Evolutionary conservation across 2,329 filamentous ascomycete genomes (phyloP).

Genomic region (Chrysoporthe puriensis): DNA sequence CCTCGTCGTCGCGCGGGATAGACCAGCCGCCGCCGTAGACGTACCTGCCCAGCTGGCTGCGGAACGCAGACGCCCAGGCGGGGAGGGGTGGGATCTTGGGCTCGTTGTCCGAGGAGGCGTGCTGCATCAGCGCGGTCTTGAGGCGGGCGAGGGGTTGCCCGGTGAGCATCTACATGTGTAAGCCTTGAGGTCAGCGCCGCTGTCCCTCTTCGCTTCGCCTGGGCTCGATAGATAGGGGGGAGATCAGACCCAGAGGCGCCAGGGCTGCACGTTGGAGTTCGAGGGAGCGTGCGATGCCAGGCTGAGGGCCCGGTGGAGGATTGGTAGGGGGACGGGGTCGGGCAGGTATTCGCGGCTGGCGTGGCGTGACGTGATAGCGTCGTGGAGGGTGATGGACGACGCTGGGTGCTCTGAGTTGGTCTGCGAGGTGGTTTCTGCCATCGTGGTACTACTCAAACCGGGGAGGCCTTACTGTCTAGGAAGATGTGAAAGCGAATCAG

Average conservation of each 20-base stretch:
- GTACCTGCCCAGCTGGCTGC: slow-evolving; percentile 27
- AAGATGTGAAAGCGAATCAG: too few relatives aligned
- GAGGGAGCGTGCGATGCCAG: slow-evolving; percentile 21
- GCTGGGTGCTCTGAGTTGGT: neutral
- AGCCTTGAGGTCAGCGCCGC: neutral
- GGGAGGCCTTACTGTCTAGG: neutral
- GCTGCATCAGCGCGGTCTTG: slow-evolving; percentile 17
- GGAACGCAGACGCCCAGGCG: slow-evolving; percentile 8
- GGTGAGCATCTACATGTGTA: slow-evolving; percentile 20
- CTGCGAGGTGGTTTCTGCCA: neutral
- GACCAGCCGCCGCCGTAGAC: slow-evolving; percentile 31
- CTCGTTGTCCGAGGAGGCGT: slow-evolving; percentile 13
- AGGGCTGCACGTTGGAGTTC: slow-evolving; percentile 33
- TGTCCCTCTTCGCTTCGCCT: neutral
- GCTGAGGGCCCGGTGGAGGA: slow-evolving; percentile 15
- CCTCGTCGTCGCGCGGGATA: slow-evolving; percentile 29
- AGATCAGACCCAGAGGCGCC: slow-evolving; percentile 26
- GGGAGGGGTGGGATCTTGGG: slow-evolving; percentile 24
- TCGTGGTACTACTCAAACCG: neutral
- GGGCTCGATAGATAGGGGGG: too few relatives aligned
- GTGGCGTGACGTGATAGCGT: slow-evolving; percentile 31
- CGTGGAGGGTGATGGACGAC: slow-evolving; percentile 27
- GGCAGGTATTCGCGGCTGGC: slow-evolving; percentile 29
- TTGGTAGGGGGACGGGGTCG: slow-evolving; percentile 18
- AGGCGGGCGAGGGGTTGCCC: neutral